phyloP scores from a whole-genome alignment of 2,329 filamentous ascomycete species.

The Alternaria brassicae region DNA sequence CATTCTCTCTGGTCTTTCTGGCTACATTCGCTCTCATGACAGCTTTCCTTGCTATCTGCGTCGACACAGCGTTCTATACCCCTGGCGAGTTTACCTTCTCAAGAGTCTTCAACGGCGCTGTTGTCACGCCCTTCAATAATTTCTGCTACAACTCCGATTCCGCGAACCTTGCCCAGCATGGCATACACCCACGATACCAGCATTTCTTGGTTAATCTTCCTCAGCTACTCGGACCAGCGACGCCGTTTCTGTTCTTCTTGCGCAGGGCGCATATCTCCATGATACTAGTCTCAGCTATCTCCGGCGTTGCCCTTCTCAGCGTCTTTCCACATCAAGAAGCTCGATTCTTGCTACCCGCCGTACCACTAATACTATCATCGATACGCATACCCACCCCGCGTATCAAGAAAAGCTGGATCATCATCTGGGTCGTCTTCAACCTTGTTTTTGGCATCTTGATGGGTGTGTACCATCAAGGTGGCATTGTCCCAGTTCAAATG shows the following conservation, averaged over 20 bases:
- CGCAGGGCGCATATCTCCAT: conserved; percentile 59
- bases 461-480: conserved; percentile 84
- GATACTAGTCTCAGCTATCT: conserved; percentile 75
- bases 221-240: conserved; percentile 60
- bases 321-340: conserved; percentile 81
- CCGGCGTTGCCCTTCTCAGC: conserved; percentile 73
- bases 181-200: conserved; percentile 61
- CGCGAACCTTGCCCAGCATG: conserved; percentile 60
- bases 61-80: conserved; percentile 86
- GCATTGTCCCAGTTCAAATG: conserved; percentile 76
- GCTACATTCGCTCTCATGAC: conserved; percentile 71
- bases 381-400: conserved; percentile 69
- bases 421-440: conserved; percentile 74
- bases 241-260: conserved; percentile 58
- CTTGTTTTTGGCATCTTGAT: conserved; percentile 71
- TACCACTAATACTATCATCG: conserved; percentile 79
- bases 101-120: conserved; percentile 64
- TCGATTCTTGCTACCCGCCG: conserved; percentile 75
- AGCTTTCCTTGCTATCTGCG: conserved; percentile 73
- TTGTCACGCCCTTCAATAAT: conserved; percentile 63
- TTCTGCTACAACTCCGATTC: conserved; percentile 59
- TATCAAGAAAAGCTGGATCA: conserved; percentile 58
- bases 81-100: conserved; percentile 68
- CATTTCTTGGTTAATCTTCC: conserved; percentile 61
- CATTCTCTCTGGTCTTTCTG: conserved; percentile 67